Percentiles rank a stretch among this genome's conserved stretches.
Conservation (phyloP, 192 early-diverging fungal species). For the Rhizophagus clarus region DNA sequence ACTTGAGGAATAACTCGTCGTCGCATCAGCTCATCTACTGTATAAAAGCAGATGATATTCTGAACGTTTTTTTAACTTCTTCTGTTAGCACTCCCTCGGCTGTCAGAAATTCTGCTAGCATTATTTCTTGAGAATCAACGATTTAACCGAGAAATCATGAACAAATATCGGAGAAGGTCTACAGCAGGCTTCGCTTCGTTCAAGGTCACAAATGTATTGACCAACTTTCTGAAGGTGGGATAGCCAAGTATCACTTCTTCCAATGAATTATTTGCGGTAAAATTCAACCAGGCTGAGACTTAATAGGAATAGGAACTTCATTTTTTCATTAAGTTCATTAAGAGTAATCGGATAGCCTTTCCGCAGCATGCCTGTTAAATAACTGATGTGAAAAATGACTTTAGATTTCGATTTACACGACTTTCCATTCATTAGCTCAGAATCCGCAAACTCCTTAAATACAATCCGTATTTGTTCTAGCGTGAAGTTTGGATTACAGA, state of each 20-base stretch:
- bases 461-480: too few species aligned
- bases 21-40: slow-evolving; percentile 16
- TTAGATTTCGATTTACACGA: slow-evolving; percentile 14
- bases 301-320: background rate
- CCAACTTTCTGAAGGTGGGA: slow-evolving; percentile 23
- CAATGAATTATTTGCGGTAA: slow-evolving; percentile 9
- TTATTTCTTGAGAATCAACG: slow-evolving; percentile 10
- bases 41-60: slow-evolving; percentile 28
- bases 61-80: background rate
- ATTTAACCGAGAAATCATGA: slow-evolving; percentile 21
- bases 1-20: slow-evolving; percentile 18
- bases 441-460: slow-evolving; percentile 9
- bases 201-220: slow-evolving; percentile 7
- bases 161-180: too few species aligned
- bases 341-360: background rate
- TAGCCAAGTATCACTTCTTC: slow-evolving; percentile 7
- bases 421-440: background rate
- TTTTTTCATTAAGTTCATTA: background rate
- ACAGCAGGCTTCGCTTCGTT: too few species aligned
- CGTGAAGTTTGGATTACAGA: too few species aligned
- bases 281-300: too few species aligned
- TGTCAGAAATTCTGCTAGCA: slow-evolving; percentile 15
- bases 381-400: slow-evolving; percentile 1
- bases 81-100: slow-evolving; percentile 23
- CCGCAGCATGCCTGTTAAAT: slow-evolving; percentile 25